Conservation (phyloP, 139 green algal genomes). For the Chlamydomonas sp. region DNA sequence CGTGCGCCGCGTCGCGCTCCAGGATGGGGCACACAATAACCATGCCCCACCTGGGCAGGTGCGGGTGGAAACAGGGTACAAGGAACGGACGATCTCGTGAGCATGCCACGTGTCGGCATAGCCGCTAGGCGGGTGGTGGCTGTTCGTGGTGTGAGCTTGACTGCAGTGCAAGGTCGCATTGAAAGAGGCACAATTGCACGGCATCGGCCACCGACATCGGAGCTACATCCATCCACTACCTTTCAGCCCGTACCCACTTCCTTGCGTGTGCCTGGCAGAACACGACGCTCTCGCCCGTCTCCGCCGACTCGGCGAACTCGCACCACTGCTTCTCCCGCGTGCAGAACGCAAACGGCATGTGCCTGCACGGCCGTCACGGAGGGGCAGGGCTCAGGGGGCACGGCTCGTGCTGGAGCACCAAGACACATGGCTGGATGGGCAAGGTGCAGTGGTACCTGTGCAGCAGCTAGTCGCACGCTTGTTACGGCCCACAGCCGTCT, state of each 20-base stretch:
- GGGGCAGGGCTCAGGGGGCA: not conserved
- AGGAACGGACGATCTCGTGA: not conserved
- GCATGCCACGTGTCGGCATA: too few relatives aligned
- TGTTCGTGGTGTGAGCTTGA: too few relatives aligned
- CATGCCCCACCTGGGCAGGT: constrained; percentile 71
- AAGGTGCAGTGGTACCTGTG: too few relatives aligned
- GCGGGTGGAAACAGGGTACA: not conserved
- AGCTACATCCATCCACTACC: too few relatives aligned
- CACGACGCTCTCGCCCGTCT: constrained; percentile 65
- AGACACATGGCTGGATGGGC: too few relatives aligned
- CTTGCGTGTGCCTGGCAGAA: constrained; percentile 62
- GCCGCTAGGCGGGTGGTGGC: too few relatives aligned
- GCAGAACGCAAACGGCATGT: constrained; percentile 97
- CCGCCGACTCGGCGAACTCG: constrained; percentile 92
- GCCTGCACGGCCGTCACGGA: constrained; percentile 38
- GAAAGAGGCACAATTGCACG: too few relatives aligned
- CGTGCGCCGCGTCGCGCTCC: constrained; percentile 86
- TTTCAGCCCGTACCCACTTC: constrained; percentile 1
- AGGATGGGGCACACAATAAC: constrained; percentile 95
- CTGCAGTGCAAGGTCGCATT: too few relatives aligned
- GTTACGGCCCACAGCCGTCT: too few relatives aligned
- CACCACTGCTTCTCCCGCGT: constrained; percentile 94
- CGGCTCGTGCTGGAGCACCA: too few relatives aligned
- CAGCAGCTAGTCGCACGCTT: too few relatives aligned
- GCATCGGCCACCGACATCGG: too few relatives aligned